Evolutionary conservation across 768 basidiomycete species (phyloP).

Genomic region (Boletus tomentosulus): DNA sequence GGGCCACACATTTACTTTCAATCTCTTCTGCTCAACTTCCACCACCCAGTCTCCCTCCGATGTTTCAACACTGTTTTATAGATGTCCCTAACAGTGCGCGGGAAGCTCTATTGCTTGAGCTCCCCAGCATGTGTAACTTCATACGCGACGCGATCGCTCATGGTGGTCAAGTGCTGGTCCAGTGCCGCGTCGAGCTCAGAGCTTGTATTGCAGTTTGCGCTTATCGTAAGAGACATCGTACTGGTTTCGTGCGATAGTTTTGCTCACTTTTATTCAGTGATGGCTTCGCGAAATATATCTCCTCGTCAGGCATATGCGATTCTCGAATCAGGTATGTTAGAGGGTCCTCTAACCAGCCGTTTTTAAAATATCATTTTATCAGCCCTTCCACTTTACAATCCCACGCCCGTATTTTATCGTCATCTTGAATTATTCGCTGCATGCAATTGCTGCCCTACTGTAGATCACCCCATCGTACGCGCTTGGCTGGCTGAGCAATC

Average conservation of each 20-base stretch:
- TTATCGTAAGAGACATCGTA: constrained; percentile 39
- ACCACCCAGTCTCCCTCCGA: constrained; percentile 27
- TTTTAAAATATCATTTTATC: not conserved
- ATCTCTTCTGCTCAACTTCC: constrained; percentile 49
- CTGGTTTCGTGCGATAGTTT: not conserved
- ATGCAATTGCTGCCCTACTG: constrained; percentile 38
- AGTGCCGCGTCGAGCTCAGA: constrained; percentile 50
- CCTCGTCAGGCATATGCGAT: constrained; percentile 37
- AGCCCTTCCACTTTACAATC: constrained; percentile 55
- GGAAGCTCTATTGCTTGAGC: constrained; percentile 41
- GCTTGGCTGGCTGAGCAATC: constrained; percentile 36
- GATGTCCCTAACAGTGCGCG: constrained; percentile 36
- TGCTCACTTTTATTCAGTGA: constrained; percentile 36
- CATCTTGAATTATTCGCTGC: constrained; percentile 46
- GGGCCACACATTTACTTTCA: constrained; percentile 50
- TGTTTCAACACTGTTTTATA: constrained; percentile 40
- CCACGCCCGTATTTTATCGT: constrained; percentile 42
- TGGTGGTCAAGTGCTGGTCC: constrained; percentile 49
- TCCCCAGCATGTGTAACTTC: constrained; percentile 45
- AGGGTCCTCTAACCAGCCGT: not conserved
- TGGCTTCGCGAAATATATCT: constrained; percentile 38
- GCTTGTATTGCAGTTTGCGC: constrained; percentile 52
- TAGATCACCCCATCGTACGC: constrained; percentile 37
- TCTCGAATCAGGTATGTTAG: constrained; percentile 41
- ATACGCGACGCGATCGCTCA: constrained; percentile 39